Percentiles rank a stretch among this genome's conserved stretches.
phyloP scores from a whole-genome alignment of 176 grass and related monocot species.

The Eragrostis curvula region DNA sequence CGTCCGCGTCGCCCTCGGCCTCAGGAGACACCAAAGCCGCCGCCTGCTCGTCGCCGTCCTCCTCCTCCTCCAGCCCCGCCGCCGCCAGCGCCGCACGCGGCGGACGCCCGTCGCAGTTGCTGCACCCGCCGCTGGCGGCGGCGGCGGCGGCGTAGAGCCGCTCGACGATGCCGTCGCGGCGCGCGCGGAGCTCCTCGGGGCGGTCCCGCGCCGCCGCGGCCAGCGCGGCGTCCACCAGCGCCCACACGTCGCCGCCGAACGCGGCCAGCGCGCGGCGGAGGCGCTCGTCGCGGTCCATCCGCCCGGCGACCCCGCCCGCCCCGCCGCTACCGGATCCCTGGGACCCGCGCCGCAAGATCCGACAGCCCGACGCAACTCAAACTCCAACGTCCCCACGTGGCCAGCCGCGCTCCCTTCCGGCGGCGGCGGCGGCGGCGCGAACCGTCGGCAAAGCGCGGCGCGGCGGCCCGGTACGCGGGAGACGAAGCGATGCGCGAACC shows the following conservation, averaged over 20 bases:
- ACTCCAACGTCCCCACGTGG: background rate
- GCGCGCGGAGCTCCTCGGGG: slow-evolving; percentile 56
- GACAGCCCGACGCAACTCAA: background rate
- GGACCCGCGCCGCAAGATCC: background rate
- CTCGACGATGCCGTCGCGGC: slow-evolving; percentile 68
- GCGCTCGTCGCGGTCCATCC: slow-evolving; percentile 68
- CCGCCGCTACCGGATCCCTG: background rate
- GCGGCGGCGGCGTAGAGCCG: slow-evolving; percentile 52
- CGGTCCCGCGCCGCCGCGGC: slow-evolving; percentile 54
- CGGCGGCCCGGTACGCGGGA: background rate
- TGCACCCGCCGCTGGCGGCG: slow-evolving; percentile 38
- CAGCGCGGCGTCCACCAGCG: slow-evolving; percentile 62
- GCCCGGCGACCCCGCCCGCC: background rate
- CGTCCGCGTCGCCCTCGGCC: background rate
- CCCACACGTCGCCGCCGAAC: slow-evolving; percentile 61
- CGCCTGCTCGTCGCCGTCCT: background rate
- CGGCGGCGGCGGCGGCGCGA: background rate
- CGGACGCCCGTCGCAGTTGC: slow-evolving; percentile 37
- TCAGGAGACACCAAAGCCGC: background rate
- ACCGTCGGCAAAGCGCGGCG: background rate
- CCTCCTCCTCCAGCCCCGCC: slow-evolving; percentile 25
- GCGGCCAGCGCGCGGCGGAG: slow-evolving; percentile 49
- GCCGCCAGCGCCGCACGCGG: slow-evolving; percentile 22
- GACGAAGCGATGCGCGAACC: background rate
- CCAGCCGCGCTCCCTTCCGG: background rate